Percentiles rank a stretch among this genome's conserved stretches.
Evolutionary conservation across 23 red algal species (phyloP).

Genomic region (Gracilaria gracilis): DNA sequence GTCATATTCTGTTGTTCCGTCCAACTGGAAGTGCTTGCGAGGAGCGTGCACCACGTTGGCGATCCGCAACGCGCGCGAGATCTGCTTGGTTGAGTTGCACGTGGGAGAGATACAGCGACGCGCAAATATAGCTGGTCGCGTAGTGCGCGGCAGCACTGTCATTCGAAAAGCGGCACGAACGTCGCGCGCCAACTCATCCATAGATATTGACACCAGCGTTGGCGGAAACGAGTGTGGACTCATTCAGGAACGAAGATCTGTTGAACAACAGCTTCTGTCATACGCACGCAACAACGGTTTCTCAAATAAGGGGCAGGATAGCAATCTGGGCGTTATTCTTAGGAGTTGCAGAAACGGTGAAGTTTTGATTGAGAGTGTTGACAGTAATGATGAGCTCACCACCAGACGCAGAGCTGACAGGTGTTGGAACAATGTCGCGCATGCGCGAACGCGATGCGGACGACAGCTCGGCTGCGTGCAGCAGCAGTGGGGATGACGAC

Average conservation of each 20-base stretch:
- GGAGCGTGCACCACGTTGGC: background rate
- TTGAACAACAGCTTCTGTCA: no score
- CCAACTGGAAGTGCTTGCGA: background rate
- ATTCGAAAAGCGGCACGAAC: background rate
- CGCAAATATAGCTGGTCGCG: background rate
- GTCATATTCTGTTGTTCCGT: no score
- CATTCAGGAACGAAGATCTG: background rate
- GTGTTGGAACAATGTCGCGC: background rate
- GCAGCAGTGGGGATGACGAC: background rate
- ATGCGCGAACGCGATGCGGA: background rate
- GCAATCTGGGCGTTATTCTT: background rate
- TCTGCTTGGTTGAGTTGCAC: background rate
- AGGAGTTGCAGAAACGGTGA: background rate
- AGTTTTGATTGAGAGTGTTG: background rate
- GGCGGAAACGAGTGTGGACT: background rate
- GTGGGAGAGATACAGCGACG: background rate
- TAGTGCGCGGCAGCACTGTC: background rate
- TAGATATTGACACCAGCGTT: background rate
- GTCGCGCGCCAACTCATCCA: background rate
- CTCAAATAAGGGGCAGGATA: no score
- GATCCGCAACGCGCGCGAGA: background rate
- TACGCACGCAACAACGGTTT: no score
- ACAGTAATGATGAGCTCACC: slow-evolving; percentile 8
- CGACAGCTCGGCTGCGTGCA: background rate
- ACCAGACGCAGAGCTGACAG: slow-evolving; percentile 1